Conservation (phyloP, 2,329 filamentous ascomycete genomes). For the Raffaelea albimanens region DNA sequence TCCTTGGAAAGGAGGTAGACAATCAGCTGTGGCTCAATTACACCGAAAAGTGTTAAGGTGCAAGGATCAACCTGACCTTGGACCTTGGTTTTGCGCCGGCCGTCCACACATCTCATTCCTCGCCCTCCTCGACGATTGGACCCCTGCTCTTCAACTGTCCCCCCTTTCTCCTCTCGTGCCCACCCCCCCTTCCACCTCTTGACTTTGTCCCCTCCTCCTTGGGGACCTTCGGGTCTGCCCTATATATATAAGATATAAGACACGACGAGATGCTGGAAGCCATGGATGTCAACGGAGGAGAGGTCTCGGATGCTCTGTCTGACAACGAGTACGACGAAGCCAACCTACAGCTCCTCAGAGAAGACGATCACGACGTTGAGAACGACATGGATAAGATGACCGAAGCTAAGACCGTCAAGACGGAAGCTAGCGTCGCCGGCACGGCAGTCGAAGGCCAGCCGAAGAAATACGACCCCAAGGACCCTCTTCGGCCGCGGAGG, state of each 20-base stretch:
- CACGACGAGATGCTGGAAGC: conserved; percentile 45
- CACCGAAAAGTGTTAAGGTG: too few species aligned
- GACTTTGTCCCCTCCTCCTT: conserved; percentile 5
- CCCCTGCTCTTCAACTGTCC: background rate
- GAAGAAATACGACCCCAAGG: conserved; percentile 74
- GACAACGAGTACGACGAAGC: conserved; percentile 46
- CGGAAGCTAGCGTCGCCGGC: conserved; percentile 6
- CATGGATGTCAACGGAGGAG: conserved; percentile 41
- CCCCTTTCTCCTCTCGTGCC: background rate
- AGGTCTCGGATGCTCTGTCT: conserved; percentile 50
- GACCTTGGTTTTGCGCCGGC: background rate
- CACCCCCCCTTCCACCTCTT: conserved; percentile 3
- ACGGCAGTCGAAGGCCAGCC: conserved; percentile 38
- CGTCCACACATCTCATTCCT: background rate
- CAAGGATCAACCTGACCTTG: too few species aligned
- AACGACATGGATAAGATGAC: conserved; percentile 42
- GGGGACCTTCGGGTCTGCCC: conserved; percentile 10
- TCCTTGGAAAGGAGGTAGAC: too few species aligned
- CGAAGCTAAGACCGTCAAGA: conserved; percentile 26
- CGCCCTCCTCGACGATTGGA: background rate
- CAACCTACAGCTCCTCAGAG: conserved; percentile 29
- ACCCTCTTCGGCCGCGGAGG: conserved; percentile 76
- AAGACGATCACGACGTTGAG: conserved; percentile 24
- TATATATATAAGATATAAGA: conserved; percentile 46
- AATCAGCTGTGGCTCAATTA: too few species aligned